Evolutionary conservation across 2,329 filamentous ascomycete species (phyloP).

Genomic region (Byssoonygena ceratinophila): DNA sequence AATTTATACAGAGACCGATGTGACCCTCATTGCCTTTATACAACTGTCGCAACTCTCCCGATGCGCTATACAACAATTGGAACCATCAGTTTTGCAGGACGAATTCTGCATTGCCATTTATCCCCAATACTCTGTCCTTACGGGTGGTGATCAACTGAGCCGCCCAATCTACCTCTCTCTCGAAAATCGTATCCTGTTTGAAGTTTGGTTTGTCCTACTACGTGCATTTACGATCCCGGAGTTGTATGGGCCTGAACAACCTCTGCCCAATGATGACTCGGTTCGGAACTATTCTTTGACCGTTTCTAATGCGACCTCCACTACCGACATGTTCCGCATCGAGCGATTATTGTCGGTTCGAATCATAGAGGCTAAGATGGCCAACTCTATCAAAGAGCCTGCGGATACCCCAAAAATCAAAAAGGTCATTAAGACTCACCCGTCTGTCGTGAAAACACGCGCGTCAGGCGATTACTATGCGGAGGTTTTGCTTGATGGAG

Average conservation of each 20-base stretch:
- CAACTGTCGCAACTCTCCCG: conserved; percentile 81
- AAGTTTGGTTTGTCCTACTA: conserved; percentile 91
- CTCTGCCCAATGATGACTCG: conserved; percentile 34
- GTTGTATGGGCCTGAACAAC: conserved; percentile 60
- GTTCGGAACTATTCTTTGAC: conserved; percentile 25
- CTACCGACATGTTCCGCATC: conserved; percentile 55
- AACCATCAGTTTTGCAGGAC: conserved; percentile 80
- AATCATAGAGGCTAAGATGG: conserved; percentile 52
- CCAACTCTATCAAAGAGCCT: conserved; percentile 27
- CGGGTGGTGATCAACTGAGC: conserved; percentile 62
- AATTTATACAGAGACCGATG: conserved; percentile 75
- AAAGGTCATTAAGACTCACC: conserved; percentile 27
- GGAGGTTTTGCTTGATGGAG: conserved; percentile 40
- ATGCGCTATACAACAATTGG: conserved; percentile 79
- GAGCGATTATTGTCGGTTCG: conserved; percentile 51
- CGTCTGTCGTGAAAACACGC: conserved; percentile 20
- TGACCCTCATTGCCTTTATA: conserved; percentile 67
- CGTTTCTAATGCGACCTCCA: conserved; percentile 27
- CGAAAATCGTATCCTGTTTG: conserved; percentile 80
- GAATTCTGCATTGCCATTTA: conserved; percentile 94
- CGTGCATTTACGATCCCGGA: conserved; percentile 87
- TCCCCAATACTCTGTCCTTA: conserved; percentile 72
- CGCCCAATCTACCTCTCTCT: conserved; percentile 83
- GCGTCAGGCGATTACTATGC: conserved; percentile 37
- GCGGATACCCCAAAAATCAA: conserved; percentile 26